Percentiles rank a stretch among this genome's conserved stretches.
Conservation (phyloP, 495 filamentous ascomycete species). For the Aspergillus mulundensis region DNA sequence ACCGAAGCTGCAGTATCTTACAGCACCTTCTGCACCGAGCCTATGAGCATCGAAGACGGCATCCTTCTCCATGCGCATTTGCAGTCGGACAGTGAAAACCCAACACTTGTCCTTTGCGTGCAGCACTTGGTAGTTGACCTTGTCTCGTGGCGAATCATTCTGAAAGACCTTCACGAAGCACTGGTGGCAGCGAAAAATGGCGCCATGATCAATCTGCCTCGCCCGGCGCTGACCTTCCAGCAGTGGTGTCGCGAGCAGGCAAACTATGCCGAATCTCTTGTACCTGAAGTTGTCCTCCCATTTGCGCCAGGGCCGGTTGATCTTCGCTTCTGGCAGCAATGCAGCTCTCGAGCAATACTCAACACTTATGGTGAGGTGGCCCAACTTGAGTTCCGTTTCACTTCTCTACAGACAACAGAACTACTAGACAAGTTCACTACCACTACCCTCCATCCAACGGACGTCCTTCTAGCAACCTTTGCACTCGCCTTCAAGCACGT, state of each 20-base stretch:
- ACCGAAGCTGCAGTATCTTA: background rate
- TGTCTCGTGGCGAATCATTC: constrained; percentile 6
- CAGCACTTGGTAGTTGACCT: constrained; percentile 8
- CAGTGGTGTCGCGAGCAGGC: constrained; percentile 6
- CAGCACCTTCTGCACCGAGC: constrained; percentile 1
- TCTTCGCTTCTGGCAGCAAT: constrained; percentile 1
- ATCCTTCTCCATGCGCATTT: constrained; percentile 5
- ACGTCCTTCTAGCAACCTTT: background rate
- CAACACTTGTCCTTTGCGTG: constrained; percentile 4
- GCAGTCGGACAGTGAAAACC: background rate
- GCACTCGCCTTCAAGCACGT: background rate
- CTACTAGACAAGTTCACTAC: background rate
- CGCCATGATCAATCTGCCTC: background rate
- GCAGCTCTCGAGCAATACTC: background rate
- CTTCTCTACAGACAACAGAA: background rate
- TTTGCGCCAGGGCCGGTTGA: constrained; percentile 3
- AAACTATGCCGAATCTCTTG: background rate
- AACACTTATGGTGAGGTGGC: background rate
- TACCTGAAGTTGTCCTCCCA: background rate
- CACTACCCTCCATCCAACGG: background rate
- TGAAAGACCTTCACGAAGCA: constrained; percentile 6
- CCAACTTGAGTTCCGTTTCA: constrained; percentile 1
- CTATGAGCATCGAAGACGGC: constrained; percentile 4
- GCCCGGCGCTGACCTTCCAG: constrained; percentile 4
- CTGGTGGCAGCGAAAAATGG: background rate